Conservation (phyloP, 345 rosid species). For the Moricandia moricandioides region DNA sequence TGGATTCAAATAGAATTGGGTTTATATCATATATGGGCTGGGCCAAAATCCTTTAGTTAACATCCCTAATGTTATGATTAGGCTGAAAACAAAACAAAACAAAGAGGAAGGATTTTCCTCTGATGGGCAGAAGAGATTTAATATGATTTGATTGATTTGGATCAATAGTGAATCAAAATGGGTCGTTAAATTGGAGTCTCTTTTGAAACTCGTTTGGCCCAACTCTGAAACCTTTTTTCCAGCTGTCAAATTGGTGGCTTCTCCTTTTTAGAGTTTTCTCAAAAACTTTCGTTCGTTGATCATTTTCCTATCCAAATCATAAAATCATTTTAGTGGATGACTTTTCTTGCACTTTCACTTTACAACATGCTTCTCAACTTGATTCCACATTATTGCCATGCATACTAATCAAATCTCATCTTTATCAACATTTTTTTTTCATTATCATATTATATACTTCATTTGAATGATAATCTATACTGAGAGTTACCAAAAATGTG, state of each 20-base stretch:
- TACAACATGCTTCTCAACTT: slow-evolving; percentile 15
- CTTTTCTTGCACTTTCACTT: slow-evolving; percentile 12
- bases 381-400: background rate
- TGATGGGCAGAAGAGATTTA: background rate
- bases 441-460: background rate
- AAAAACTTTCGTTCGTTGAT: background rate
- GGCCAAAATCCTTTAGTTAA: no score
- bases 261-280: background rate
- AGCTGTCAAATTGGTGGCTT: background rate
- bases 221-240: background rate
- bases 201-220: background rate
- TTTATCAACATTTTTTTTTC: background rate
- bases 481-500: background rate
- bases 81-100: background rate
- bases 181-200: background rate
- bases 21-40: no score
- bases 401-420: slow-evolving; percentile 7
- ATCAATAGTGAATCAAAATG: background rate
- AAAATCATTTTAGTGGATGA: background rate
- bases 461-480: background rate
- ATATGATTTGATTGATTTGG: background rate
- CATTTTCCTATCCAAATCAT: background rate
- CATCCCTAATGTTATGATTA: background rate
- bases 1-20: no score
- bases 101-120: background rate